Base-by-base conservation (phyloP, 2,329 filamentous ascomycete species). In the Fusarium poae region DNA sequence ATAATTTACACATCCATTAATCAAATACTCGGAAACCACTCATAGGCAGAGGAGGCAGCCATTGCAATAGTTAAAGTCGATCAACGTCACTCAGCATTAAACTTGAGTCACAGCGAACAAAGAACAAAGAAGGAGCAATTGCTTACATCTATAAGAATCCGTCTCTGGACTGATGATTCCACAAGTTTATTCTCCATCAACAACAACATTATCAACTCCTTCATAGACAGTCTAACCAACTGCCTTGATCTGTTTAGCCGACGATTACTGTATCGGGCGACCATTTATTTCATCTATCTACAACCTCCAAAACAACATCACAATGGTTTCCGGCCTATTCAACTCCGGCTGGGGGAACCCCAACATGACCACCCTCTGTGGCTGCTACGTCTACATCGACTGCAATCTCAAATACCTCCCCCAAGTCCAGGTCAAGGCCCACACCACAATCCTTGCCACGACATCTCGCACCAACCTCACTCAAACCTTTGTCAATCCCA, bases 401-500 rank as follows among this genome's bases (percentile, higher is more conserved):
- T 11, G 53, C 6, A 20, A 39, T 8, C 73, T 73, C 18, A 71
- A 73, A 30, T 88, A 87, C 62, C 82, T 92, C 5, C 89, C 89
- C 1, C 86, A 88, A 59, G 79, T 91, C 35, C 77, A 84, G 11
- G 79, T 89, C 53, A 79, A 85, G 52, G 86, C 84, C 12, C 86
- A 91, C 67, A 85, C 87, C n/a, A 87, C 81, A 10, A 88, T 93
- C 48, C 79, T 88, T 8, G 83, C 87, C 4, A 85, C 84, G 2
- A 85, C 79, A 18, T 83, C 82, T 2, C 78, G 82, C 29, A 85
- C 83, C 12, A 78, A 77, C 2, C 78, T 86, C 42, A 83, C 78
- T 0, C 83, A 92, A 76, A 88, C 81, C 1, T 93, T 91, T 69
- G 76, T 82, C 70, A 92, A 92, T 66, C 83, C 87, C 0, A 82